A percentile compares a stretch with the other conserved stretches of the same genome.
These are phyloP conservation scores for Penicillium sp. DNA, from an alignment of 2,329 filamentous ascomycete species.

Conservation along the genomic window DNA sequence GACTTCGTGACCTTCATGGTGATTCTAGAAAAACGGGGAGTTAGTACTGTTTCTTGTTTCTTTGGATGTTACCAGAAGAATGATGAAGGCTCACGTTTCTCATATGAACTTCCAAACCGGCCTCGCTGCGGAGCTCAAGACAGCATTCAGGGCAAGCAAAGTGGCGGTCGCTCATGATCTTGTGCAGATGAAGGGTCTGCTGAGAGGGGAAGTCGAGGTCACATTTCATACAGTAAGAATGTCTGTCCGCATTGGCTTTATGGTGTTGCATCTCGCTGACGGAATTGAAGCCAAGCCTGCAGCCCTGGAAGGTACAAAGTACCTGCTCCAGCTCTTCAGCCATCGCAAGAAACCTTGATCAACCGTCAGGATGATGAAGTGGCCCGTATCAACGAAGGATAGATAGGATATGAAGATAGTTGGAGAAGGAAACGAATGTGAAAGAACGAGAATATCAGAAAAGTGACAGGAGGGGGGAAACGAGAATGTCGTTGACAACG, in stretches of 20 bases:
- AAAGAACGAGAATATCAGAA: background rate
- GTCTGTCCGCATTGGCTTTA: constrained; percentile 44
- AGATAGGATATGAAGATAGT: background rate
- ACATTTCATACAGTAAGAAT: constrained; percentile 44
- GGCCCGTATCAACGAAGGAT: background rate
- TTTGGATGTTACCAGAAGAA: background rate
- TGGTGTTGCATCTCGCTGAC: constrained; percentile 50
- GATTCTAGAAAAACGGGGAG: constrained; percentile 37
- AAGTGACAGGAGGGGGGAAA: background rate
- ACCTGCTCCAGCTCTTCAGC: constrained; percentile 17
- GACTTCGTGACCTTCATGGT: constrained; percentile 51
- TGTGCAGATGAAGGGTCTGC: constrained; percentile 49
- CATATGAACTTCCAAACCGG: constrained; percentile 53
- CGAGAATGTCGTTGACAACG: too few species aligned
- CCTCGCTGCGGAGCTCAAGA: constrained; percentile 53
- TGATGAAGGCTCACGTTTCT: constrained; percentile 41
- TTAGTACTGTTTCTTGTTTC: background rate
- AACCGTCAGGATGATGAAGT: background rate
- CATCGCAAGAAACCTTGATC: background rate
- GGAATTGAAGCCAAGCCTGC: constrained; percentile 46
- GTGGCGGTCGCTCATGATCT: constrained; percentile 46
- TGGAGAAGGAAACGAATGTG: background rate
- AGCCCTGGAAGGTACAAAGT: constrained; percentile 48
- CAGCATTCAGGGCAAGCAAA: constrained; percentile 58
- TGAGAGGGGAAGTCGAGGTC: constrained; percentile 48